These are phyloP conservation scores for Lomentospora prolificans DNA, from an alignment of 2,329 filamentous ascomycete species.

Conservation along the genomic window DNA sequence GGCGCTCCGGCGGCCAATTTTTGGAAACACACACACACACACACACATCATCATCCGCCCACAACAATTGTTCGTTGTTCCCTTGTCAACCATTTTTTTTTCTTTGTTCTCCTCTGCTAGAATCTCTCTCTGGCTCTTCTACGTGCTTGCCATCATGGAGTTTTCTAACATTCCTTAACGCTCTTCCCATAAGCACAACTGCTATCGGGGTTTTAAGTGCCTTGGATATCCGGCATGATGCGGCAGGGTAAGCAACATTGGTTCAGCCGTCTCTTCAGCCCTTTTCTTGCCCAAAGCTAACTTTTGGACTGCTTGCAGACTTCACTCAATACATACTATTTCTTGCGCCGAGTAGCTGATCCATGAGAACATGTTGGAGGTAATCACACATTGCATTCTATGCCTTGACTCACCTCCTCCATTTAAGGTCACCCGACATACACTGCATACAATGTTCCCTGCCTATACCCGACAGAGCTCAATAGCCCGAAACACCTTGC, in stretches of 20 bases:
- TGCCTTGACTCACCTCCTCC: neutral
- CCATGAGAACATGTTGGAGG: too few species aligned
- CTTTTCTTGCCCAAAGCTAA: neutral
- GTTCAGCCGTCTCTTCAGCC: neutral
- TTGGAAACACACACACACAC: neutral
- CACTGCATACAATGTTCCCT: neutral
- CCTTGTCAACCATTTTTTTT: neutral
- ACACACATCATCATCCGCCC: neutral
- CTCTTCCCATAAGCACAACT: too few species aligned
- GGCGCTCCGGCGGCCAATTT: neutral
- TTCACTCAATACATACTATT: neutral
- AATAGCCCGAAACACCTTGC: neutral
- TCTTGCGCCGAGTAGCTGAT: too few species aligned
- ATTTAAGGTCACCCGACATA: neutral
- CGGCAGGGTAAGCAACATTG: neutral
- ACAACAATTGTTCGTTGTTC: neutral
- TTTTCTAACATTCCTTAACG: too few species aligned
- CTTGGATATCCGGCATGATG: conserved; percentile 1
- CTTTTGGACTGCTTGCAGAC: neutral
- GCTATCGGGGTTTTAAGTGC: neutral
- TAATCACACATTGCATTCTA: too few species aligned
- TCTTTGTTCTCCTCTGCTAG: neutral
- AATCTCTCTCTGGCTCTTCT: neutral
- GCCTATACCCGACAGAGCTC: neutral
- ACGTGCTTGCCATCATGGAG: neutral